Evolutionary conservation across 768 basidiomycete genomes (phyloP).

Genomic region (Suillus variegatus): DNA sequence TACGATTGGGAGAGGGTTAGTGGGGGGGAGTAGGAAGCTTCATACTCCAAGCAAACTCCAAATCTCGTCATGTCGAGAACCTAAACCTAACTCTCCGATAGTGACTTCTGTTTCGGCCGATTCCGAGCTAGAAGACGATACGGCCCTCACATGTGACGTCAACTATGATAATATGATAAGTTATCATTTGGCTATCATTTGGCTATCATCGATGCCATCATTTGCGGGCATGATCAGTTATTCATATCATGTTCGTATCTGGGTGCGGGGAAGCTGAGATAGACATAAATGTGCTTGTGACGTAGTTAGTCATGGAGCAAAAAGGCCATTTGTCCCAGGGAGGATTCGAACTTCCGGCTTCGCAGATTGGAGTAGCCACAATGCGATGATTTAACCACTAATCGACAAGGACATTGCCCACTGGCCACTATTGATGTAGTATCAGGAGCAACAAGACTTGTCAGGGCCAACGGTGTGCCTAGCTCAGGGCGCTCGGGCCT

Average conservation of each 20-base stretch:
- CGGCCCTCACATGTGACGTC: background rate
- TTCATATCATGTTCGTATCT: background rate
- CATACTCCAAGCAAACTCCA: too few species aligned
- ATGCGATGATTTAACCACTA: slow-evolving; percentile 48
- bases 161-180: background rate
- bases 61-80: too few species aligned
- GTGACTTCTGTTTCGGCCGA: too few species aligned
- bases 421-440: background rate
- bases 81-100: too few species aligned
- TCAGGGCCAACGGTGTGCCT: too few species aligned
- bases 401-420: slow-evolving; percentile 38
- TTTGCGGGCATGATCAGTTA: background rate
- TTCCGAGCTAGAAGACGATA: too few species aligned
- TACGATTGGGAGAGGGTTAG: too few species aligned
- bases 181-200: too few species aligned
- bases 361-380: slow-evolving; percentile 38
- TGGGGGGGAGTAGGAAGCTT: too few species aligned
- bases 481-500: background rate
- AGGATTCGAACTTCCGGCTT: slow-evolving; percentile 45
- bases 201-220: background rate
- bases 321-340: slow-evolving; percentile 22
- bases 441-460: background rate
- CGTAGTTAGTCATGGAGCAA: background rate
- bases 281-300: background rate
- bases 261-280: background rate